These are phyloP conservation scores for Ophiostoma piceae DNA, from an alignment of 2,329 filamentous ascomycete genomes.

Conservation along the genomic window DNA sequence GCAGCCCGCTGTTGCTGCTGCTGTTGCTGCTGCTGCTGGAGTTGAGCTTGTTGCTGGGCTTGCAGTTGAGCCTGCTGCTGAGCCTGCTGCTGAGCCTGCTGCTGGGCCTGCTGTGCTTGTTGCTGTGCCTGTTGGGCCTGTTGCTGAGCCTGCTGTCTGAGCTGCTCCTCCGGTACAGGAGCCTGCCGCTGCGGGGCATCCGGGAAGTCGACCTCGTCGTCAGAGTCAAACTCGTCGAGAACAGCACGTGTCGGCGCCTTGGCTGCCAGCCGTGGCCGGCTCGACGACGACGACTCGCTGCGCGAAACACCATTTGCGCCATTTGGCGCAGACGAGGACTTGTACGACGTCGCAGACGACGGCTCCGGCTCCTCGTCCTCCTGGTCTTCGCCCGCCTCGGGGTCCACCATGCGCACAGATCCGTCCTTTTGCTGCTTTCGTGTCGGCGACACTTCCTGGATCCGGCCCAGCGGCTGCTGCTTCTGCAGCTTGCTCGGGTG, in stretches of 20 bases:
- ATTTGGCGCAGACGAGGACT: background rate
- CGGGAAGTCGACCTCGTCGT: slow-evolving; percentile 36
- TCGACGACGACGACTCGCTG: slow-evolving; percentile 32
- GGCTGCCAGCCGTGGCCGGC: slow-evolving; percentile 52
- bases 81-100: slow-evolving; percentile 37
- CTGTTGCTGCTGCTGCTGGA: slow-evolving; percentile 40
- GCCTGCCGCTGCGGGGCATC: slow-evolving; percentile 27
- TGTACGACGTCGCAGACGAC: background rate
- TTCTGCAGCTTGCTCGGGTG: slow-evolving; percentile 67
- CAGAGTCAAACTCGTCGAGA: slow-evolving; percentile 65
- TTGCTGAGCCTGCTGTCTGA: background rate
- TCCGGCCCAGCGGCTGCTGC: slow-evolving; percentile 45
- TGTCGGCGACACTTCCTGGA: slow-evolving; percentile 36
- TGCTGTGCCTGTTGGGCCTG: slow-evolving; percentile 37
- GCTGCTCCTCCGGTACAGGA: slow-evolving; percentile 22
- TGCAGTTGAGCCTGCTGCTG: slow-evolving; percentile 29
- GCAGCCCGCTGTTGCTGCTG: slow-evolving; percentile 20
- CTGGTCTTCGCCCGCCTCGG: slow-evolving; percentile 41
- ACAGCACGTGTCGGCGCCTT: slow-evolving; percentile 59
- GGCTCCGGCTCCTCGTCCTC: slow-evolving; percentile 34
- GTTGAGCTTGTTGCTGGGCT: slow-evolving; percentile 41
- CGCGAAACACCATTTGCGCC: slow-evolving; percentile 1
- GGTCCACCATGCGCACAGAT: slow-evolving; percentile 55
- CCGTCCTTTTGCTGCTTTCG: slow-evolving; percentile 34
- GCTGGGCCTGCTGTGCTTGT: slow-evolving; percentile 35